Evolutionary conservation across 2,329 filamentous ascomycete genomes (phyloP), one percentile per base, ranked within the genome.

Genomic region (Furcasterigmium furcatum): DNA sequence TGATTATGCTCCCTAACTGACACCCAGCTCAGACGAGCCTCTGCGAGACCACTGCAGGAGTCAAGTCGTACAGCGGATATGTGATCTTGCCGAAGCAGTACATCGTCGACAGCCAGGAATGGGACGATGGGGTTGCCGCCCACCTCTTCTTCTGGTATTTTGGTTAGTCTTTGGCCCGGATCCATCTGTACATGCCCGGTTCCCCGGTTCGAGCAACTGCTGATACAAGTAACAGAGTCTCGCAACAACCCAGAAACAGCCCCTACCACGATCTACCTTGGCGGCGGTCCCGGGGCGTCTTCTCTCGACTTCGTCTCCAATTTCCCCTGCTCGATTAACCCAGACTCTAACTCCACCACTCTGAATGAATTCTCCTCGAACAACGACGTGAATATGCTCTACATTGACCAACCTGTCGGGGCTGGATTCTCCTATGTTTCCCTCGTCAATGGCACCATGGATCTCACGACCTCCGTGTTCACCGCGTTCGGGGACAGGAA

Each of bases 331-430:
- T 61, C 62, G 20, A 63, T 83, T 32, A 73, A 77, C 25, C 24
- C 24, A 7, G 24, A 27, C 24, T 61, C 65, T 36, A 72, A 77
- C 29, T 74, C 70, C 43, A 73, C 73, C 0, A 60, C 61, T n/a
- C 51, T 68, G 4, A 85, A 85, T 52, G 76, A 79, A 0, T 81
- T 77, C 63, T 79, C 79, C 1, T 85, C 80, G 77, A 82, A 79
- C 49, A 78, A 80, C 52, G 71, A 77, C 20, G 77, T 75, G 50
- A 86, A 86, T 52, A 79, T 87, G 74, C 75, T 88, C 14, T 88
- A 85, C 62, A 79, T 88, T 53, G 84, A 88, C 54, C 78, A 88
- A 59, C 85, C 68, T 4, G 60, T 67, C 51, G 62, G 59, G 36
- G 52, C 57, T 9, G 65, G 64, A 10, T 67, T 58, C 49, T 63